Evolutionary conservation across 352 stramenopile genomes (phyloP).

Genomic region (Globisporangium barbulae): DNA sequence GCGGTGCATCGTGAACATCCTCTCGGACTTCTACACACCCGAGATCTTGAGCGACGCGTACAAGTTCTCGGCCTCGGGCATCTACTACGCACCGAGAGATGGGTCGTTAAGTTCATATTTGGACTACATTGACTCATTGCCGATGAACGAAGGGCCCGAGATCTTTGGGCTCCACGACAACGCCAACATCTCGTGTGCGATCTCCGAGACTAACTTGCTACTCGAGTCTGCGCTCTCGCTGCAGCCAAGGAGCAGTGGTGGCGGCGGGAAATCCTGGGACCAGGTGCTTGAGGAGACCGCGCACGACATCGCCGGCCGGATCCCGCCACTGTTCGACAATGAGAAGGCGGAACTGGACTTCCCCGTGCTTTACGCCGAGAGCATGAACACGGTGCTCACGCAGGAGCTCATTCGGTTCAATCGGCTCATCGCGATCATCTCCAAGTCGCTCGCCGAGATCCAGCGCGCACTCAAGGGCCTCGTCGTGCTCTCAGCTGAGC

Average conservation of each 20-base stretch:
- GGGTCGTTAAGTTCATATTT: constrained; percentile 54
- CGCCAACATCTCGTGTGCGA: constrained; percentile 87
- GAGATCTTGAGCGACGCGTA: constrained; percentile 76
- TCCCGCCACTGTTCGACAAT: constrained; percentile 86
- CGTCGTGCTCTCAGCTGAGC: constrained; percentile 90
- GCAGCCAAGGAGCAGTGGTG: constrained; percentile 83
- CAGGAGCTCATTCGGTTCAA: constrained; percentile 93
- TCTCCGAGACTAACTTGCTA: constrained; percentile 81
- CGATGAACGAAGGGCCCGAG: constrained; percentile 83
- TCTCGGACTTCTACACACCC: constrained; percentile 82
- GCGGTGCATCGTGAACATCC: constrained; percentile 78
- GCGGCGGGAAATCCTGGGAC: constrained; percentile 88
- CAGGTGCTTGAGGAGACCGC: constrained; percentile 84
- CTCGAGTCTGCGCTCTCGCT: constrained; percentile 88
- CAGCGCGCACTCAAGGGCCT: constrained; percentile 91
- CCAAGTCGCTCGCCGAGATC: constrained; percentile 82
- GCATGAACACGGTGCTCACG: constrained; percentile 89
- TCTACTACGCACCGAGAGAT: constrained; percentile 69
- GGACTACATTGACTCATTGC: constrained; percentile 79
- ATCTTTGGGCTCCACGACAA: constrained; percentile 88
- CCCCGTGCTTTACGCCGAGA: constrained; percentile 79
- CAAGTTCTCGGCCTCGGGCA: constrained; percentile 78
- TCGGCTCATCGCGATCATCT: constrained; percentile 71
- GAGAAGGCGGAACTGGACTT: constrained; percentile 88
- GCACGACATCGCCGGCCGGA: constrained; percentile 76